These are phyloP conservation scores for Aquilaria sinensis DNA, from an alignment of 345 rosid genomes.

Conservation along the genomic window DNA sequence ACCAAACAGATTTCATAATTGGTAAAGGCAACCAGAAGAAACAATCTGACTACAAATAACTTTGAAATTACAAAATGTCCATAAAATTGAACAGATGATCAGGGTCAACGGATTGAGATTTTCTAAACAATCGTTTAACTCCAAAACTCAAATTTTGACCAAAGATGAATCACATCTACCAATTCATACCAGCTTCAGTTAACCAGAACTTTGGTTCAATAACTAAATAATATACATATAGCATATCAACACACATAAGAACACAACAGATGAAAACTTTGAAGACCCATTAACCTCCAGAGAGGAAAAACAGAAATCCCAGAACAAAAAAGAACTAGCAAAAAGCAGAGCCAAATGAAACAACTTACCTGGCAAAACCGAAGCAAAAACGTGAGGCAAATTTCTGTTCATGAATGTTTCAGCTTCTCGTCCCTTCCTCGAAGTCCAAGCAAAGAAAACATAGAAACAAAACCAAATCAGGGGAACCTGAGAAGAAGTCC, in stretches of 20 bases:
- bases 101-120: too few relatives aligned
- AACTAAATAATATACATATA: not conserved
- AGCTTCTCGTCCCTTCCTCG: not conserved
- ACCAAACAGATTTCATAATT: too few relatives aligned
- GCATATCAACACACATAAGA: constrained; percentile 19
- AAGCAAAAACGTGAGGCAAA: constrained; percentile 27
- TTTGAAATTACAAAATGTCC: too few relatives aligned
- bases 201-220: not conserved
- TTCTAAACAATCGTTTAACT: too few relatives aligned
- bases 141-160: constrained; percentile 13
- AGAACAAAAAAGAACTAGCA: not conserved
- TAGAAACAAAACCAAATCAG: constrained; percentile 13
- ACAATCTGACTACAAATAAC: too few relatives aligned
- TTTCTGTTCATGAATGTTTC: constrained; percentile 39
- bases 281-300: not conserved
- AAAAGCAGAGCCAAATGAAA: not conserved
- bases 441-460: constrained; percentile 8
- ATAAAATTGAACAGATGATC: too few relatives aligned
- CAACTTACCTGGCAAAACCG: constrained; percentile 41
- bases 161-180: constrained; percentile 18
- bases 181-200: constrained; percentile 2
- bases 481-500: constrained; percentile 6
- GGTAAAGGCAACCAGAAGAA: too few relatives aligned
- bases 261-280: constrained; percentile 2
- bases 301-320: not conserved